Base-by-base conservation (phyloP, 2,329 filamentous ascomycete genomes). In the Triangularia setosa region DNA sequence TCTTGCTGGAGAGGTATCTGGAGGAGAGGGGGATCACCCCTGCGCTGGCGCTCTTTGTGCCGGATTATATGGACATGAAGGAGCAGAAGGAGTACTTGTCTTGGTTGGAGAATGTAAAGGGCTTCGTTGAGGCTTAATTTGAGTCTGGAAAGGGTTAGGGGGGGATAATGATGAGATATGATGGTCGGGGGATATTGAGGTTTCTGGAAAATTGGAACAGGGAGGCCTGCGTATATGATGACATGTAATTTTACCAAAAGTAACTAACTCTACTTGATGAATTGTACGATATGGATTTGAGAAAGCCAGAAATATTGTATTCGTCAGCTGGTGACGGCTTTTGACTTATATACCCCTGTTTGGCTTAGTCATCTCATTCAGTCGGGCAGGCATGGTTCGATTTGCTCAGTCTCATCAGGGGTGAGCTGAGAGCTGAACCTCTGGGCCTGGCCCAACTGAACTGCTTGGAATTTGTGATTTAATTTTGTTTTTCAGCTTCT, bases 21-120 rank as follows among this genome's bases (percentile, higher is more conserved):
- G 93, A 97, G 79, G 95, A 97, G 85, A 87, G 95, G 72, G 95
- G 94, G 69, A 87, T 99, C 79, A 92, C 94, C 74, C 88, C 90
- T 72, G 86, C 89, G 65, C 85, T 99, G 72, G 94, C 93, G 61
- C 81, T 93, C 70, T 97, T 98, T 78, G 89, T 96, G 54, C 92
- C 93, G 40, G 93, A 98, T 77, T 99, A 97, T 81, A 93, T 98
- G 74, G 93, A 98, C 76, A 87, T 91, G 80, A 99, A 99, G 89
- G 95, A 99, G 87, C 94, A 98, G 87, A 90, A 88, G 80, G 95
- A 99, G 84, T 99, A 99, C 79, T 81, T 96, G 67, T 81, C 85
- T 70, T 99, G 96, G 95, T 82, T 99, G 77, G 85, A 88, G 78
- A 91, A 90, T 75, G 85, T 97, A 79, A 95, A 94, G 87, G 81